phyloP scores from a whole-genome alignment of 2,329 filamentous ascomycete genomes.

The Aspergillus luchuensis region DNA sequence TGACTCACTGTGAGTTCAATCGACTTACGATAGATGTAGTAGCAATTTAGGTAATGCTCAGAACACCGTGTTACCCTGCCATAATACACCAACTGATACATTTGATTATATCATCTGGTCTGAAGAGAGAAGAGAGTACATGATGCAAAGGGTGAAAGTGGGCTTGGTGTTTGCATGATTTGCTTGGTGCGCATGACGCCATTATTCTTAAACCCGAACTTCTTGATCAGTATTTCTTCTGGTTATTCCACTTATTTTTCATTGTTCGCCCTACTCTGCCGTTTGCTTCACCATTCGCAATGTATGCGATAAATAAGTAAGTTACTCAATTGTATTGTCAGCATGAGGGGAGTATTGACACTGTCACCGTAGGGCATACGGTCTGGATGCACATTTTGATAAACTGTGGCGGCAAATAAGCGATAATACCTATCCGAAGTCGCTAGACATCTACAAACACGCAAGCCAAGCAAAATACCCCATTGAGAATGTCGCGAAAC shows the following conservation, averaged over 20 bases:
- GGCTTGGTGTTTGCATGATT: background rate
- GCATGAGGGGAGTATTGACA: background rate
- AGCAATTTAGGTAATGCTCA: no score
- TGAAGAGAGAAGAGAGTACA: no score
- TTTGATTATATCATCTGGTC: no score
- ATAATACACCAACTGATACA: no score
- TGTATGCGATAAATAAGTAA: conserved; percentile 19
- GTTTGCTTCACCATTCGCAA: background rate
- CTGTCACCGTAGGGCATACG: conserved; percentile 54
- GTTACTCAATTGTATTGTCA: background rate
- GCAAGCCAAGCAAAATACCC: conserved; percentile 13
- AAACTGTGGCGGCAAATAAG: conserved; percentile 53
- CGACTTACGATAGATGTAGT: no score
- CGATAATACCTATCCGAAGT: conserved; percentile 14
- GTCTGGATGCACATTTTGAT: conserved; percentile 61
- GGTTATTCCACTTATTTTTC: background rate
- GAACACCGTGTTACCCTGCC: no score
- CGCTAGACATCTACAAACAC: conserved; percentile 24
- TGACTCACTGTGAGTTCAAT: no score
- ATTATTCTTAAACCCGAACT: background rate
- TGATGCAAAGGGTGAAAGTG: background rate
- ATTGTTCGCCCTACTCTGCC: background rate
- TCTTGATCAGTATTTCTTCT: background rate
- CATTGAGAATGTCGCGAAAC: conserved; percentile 44
- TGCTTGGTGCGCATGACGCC: background rate